phyloP scores from a whole-genome alignment of 2,329 filamentous ascomycete genomes.

The Pseudonectria buxi region DNA sequence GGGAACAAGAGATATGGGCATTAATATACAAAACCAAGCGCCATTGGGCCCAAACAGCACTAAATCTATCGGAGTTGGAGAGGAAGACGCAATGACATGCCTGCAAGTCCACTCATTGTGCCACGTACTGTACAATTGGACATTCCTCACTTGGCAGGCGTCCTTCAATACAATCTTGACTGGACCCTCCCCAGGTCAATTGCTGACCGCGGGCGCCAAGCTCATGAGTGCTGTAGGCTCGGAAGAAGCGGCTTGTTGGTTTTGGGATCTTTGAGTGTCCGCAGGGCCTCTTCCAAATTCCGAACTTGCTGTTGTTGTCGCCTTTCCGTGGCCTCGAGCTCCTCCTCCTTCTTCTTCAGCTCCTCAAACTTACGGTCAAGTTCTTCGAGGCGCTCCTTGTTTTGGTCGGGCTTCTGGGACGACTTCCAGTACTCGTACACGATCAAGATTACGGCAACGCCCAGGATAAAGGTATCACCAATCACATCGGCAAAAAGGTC shows the following conservation, averaged over 20 bases:
- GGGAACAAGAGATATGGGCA: too few species aligned
- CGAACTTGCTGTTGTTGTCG: conserved; percentile 42
- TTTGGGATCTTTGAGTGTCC: conserved; percentile 47
- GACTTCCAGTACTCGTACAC: conserved; percentile 56
- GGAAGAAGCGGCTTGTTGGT: conserved; percentile 49
- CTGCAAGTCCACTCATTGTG: too few species aligned
- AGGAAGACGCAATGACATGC: too few species aligned
- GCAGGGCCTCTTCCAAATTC: conserved; percentile 47
- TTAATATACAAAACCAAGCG: too few species aligned
- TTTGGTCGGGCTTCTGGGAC: conserved; percentile 53
- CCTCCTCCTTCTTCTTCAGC: conserved; percentile 42
- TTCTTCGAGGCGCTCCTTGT: conserved; percentile 46
- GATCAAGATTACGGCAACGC: conserved; percentile 50
- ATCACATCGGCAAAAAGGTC: conserved; percentile 61
- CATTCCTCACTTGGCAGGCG: too few species aligned
- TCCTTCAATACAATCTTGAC: too few species aligned
- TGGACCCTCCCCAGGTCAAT: too few species aligned
- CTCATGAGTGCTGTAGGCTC: conserved; percentile 20
- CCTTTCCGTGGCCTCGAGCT: conserved; percentile 39
- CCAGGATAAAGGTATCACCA: conserved; percentile 56
- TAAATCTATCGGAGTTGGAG: too few species aligned
- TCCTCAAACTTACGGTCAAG: conserved; percentile 43
- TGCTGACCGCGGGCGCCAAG: neutral
- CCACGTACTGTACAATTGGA: too few species aligned
- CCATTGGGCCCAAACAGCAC: too few species aligned